Base-by-base conservation (phyloP, 768 basidiomycete genomes). In the Leccinum aurantiacum region DNA sequence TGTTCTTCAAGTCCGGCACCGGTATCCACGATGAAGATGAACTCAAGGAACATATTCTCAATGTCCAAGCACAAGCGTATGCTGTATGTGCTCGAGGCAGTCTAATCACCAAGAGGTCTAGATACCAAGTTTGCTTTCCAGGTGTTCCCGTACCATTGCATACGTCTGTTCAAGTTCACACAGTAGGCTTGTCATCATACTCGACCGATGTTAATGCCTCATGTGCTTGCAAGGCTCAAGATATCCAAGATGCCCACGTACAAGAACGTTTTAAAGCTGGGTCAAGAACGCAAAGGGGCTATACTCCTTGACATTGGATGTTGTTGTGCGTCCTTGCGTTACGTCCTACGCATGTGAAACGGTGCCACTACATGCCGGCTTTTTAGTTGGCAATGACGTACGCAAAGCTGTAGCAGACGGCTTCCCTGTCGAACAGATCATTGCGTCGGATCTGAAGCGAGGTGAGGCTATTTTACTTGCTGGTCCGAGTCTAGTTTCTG, bases 231-330 rank as follows among this genome's bases (percentile, higher is more conserved):
- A 58, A 71, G 70, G 24, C 53, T 64, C 44, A 66, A 63, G 53
- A 68, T 72, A 56, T 67, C 59, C 14, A 58, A 24, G 25, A 50
- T 61, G 44, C 64, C 64, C 6, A 58, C 49, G 13, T 76, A 74
- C 56, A 33, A 69, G 17, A 35, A 64, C 3, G 61, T 78, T 22
- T 67, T 81, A 24, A 67, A 71, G 48, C 65, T 81, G 4, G 79
- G 74, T 8, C 71, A 60, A 57, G 73, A 76, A 38, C 71, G 77
- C 31, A 22, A 62, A 15, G 73, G 65, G 6, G 74, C 79, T 2
- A 66, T 81, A 19, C 66, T 81, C 19, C 71, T 82, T 22, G 82
- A 82, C 53, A 69, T 81, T 5, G 80, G 77, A 15, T 79, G 80
- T 63, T 79, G 79, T 61, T 71, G 78, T 81, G 59, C 44, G 74